Evolutionary conservation across 2,329 filamentous ascomycete species (phyloP).

Genomic region (Ophiocordyceps sinensis): DNA sequence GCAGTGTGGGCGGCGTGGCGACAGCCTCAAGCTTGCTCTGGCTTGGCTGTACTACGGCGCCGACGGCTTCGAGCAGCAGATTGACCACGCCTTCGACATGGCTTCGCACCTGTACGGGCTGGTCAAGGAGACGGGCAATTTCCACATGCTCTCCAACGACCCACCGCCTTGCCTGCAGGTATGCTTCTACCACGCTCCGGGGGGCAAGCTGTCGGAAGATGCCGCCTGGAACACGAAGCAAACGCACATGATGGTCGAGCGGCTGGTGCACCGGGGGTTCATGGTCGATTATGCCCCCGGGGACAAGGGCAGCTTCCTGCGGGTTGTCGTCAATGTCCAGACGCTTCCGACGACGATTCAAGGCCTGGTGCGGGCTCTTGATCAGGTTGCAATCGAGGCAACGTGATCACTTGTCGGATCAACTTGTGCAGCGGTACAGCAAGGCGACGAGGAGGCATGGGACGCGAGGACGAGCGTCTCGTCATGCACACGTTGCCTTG

Average conservation of each 20-base stretch:
- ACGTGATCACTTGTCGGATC: not conserved
- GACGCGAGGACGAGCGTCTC: too few species aligned
- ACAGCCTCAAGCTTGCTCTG: conserved; percentile 75
- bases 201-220: conserved; percentile 29
- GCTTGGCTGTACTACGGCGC: conserved; percentile 83
- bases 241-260: conserved; percentile 33
- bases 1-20: conserved; percentile 79
- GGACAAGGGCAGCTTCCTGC: conserved; percentile 38
- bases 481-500: too few species aligned
- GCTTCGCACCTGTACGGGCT: conserved; percentile 53
- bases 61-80: conserved; percentile 52
- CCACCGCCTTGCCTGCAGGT: conserved; percentile 84
- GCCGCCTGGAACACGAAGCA: conserved; percentile 30
- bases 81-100: conserved; percentile 58
- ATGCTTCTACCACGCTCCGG: conserved; percentile 74
- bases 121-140: conserved; percentile 40
- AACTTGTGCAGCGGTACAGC: too few species aligned
- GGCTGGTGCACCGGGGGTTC: conserved; percentile 36
- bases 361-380: conserved; percentile 38
- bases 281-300: conserved; percentile 50
- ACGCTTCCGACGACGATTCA: conserved; percentile 36
- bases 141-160: conserved; percentile 58
- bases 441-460: too few species aligned
- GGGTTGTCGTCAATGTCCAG: conserved; percentile 45
- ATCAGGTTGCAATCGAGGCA: conserved; percentile 24